Conservation (phyloP, 192 early-diverging fungal species). For the Coemansia sp. region DNA sequence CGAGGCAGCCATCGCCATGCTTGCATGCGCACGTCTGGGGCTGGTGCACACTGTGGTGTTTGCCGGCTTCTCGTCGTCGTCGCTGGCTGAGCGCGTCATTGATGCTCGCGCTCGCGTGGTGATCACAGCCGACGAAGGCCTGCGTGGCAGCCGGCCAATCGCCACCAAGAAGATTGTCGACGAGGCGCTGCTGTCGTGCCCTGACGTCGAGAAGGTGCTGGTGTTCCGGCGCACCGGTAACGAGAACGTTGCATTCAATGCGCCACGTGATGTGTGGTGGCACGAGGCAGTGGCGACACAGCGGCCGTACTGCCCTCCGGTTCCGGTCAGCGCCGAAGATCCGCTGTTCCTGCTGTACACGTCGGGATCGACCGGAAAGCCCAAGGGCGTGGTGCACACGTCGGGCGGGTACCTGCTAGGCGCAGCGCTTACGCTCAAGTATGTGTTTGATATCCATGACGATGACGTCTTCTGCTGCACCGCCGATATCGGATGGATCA, state of each 20-base stretch:
- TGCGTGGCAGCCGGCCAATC: slow-evolving; percentile 85
- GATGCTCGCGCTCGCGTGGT: slow-evolving; percentile 80
- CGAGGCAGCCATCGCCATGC: slow-evolving; percentile 87
- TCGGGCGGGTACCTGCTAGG: slow-evolving; percentile 94
- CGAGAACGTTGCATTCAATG: slow-evolving; percentile 66
- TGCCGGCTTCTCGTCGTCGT: slow-evolving; percentile 93
- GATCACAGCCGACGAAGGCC: slow-evolving; percentile 92
- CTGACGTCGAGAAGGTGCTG: slow-evolving; percentile 78
- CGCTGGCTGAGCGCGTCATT: slow-evolving; percentile 86
- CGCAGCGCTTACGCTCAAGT: slow-evolving; percentile 80
- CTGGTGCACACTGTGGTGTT: slow-evolving; percentile 93
- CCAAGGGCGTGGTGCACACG: slow-evolving; percentile 94
- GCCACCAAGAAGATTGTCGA: slow-evolving; percentile 92
- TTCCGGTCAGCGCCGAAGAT: slow-evolving; percentile 84
- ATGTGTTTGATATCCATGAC: slow-evolving; percentile 92
- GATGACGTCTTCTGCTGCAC: slow-evolving; percentile 89
- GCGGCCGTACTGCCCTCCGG: slow-evolving; percentile 83
- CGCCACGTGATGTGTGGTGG: slow-evolving; percentile 90
- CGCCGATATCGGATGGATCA: slow-evolving; percentile 93
- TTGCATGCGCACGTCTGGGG: slow-evolving; percentile 93
- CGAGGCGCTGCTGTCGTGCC: slow-evolving; percentile 76
- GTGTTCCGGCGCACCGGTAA: slow-evolving; percentile 90
- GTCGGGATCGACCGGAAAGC: slow-evolving; percentile 83
- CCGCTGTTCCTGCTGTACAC: slow-evolving; percentile 96
- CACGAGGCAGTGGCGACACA: slow-evolving; percentile 83